A percentile compares a stretch with the other conserved stretches of the same genome.
phyloP scores from a whole-genome alignment of 352 stramenopile genomes.

The Phytopythium delawarense region DNA sequence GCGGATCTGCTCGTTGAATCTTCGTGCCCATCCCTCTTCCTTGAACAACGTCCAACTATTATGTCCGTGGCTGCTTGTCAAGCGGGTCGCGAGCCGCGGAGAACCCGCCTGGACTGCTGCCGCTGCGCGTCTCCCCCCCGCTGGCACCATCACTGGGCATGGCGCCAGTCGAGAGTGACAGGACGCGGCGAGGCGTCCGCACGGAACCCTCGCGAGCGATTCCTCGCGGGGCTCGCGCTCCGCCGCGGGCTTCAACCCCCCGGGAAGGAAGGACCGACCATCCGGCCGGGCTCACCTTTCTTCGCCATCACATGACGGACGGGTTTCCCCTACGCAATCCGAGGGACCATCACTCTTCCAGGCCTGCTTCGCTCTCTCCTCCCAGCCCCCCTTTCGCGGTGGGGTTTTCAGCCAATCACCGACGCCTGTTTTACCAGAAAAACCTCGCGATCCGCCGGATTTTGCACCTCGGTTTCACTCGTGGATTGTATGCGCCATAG shows the following conservation, averaged over 20 bases:
- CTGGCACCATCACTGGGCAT: no score
- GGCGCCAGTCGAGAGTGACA: no score
- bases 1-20: slow-evolving; percentile 6
- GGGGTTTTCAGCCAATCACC: not conserved
- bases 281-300: not conserved
- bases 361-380: not conserved
- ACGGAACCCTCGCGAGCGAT: not conserved
- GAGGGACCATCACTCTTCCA: not conserved
- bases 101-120: not conserved
- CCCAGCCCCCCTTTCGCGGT: not conserved
- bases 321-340: slow-evolving; percentile 2
- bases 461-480: slow-evolving; percentile 37
- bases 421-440: slow-evolving; percentile 16
- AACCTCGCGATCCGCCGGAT: slow-evolving; percentile 22
- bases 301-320: not conserved
- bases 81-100: not conserved
- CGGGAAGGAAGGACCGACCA: not conserved
- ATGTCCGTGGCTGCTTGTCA: not conserved
- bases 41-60: slow-evolving; percentile 4
- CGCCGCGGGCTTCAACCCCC: not conserved
- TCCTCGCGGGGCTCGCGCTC: not conserved
- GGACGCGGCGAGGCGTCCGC: not conserved
- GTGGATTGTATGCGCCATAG: slow-evolving; percentile 36
- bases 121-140: not conserved
- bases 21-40: not conserved